Conservation (phyloP, 108 stramenopile genomes). For the Craspedostauros australis region DNA sequence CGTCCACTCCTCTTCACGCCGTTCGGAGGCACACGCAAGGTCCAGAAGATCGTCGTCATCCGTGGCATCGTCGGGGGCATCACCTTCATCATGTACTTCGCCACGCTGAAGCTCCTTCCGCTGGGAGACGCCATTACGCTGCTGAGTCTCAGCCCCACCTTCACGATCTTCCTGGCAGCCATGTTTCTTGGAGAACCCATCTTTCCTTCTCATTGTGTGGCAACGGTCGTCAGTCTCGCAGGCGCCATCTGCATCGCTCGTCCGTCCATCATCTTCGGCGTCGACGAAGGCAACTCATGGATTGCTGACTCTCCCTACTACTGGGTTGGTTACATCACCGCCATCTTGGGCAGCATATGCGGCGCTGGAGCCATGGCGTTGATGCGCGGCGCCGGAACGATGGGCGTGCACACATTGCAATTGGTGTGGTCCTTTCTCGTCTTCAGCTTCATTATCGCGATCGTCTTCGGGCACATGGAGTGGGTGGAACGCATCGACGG, state of each 20-base stretch:
- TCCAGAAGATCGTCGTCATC: constrained; percentile 6
- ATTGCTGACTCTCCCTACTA: too few relatives aligned
- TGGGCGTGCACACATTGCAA: constrained; percentile 26
- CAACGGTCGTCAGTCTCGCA: constrained; percentile 2
- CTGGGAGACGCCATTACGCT: constrained; percentile 32
- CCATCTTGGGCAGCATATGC: constrained; percentile 4
- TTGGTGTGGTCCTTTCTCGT: constrained; percentile 18
- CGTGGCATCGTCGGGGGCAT: constrained; percentile 24
- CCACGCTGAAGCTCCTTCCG: constrained; percentile 15
- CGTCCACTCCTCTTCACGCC: neutral
- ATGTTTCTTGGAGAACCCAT: constrained; percentile 15
- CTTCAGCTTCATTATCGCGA: constrained; percentile 20
- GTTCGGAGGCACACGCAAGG: constrained; percentile 1
- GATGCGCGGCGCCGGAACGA: constrained; percentile 24
- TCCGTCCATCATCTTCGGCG: constrained; percentile 24
- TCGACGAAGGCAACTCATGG: neutral
- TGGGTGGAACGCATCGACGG: too few relatives aligned
- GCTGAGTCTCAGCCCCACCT: constrained; percentile 17
- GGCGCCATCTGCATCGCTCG: constrained; percentile 17
- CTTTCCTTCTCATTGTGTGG: constrained; percentile 9
- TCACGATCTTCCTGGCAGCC: constrained; percentile 23
- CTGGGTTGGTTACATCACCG: constrained; percentile 30
- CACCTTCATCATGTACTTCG: constrained; percentile 14
- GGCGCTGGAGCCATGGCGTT: constrained; percentile 11
- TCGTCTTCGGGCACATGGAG: too few relatives aligned